These are phyloP conservation scores for Phytopythium ostracodes DNA, from an alignment of 352 stramenopile genomes.

Conservation along the genomic window DNA sequence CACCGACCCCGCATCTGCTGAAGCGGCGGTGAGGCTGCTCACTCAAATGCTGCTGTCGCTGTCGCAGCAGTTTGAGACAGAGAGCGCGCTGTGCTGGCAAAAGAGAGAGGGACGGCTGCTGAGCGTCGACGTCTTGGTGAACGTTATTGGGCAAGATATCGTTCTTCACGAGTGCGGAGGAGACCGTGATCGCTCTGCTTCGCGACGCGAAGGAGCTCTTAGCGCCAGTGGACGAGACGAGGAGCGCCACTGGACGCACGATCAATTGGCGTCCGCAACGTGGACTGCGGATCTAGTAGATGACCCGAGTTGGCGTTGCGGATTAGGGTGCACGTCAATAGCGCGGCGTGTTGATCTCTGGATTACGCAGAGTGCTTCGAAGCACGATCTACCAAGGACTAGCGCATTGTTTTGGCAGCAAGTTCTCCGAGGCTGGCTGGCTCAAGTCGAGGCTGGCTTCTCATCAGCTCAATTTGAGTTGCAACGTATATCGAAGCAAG, in stretches of 20 bases:
- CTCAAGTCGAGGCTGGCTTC: constrained; percentile 38
- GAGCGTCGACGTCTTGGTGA: constrained; percentile 51
- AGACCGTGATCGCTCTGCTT: neutral
- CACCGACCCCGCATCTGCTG: constrained; percentile 10
- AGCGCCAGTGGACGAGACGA: neutral
- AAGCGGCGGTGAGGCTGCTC: constrained; percentile 20
- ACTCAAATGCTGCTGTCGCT: constrained; percentile 46
- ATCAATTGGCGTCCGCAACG: constrained; percentile 21
- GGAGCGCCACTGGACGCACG: constrained; percentile 13
- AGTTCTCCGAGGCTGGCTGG: constrained; percentile 34
- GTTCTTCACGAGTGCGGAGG: neutral
- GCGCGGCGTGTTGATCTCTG: constrained; percentile 14
- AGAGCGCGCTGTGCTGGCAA: constrained; percentile 48
- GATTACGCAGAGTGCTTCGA: constrained; percentile 13
- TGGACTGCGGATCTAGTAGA: constrained; percentile 26
- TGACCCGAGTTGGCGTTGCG: neutral
- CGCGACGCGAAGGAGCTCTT: neutral
- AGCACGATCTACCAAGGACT: neutral
- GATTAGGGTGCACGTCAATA: constrained; percentile 4
- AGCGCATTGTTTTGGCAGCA: constrained; percentile 24
- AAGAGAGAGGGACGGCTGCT: constrained; percentile 64
- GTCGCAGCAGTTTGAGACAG: constrained; percentile 14
- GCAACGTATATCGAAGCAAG: constrained; percentile 52
- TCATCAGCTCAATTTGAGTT: constrained; percentile 63
- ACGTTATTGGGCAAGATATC: constrained; percentile 34